These are phyloP conservation scores for Nepenthes alata DNA, from an alignment of 179 eudicot species.

Conservation along the genomic window DNA sequence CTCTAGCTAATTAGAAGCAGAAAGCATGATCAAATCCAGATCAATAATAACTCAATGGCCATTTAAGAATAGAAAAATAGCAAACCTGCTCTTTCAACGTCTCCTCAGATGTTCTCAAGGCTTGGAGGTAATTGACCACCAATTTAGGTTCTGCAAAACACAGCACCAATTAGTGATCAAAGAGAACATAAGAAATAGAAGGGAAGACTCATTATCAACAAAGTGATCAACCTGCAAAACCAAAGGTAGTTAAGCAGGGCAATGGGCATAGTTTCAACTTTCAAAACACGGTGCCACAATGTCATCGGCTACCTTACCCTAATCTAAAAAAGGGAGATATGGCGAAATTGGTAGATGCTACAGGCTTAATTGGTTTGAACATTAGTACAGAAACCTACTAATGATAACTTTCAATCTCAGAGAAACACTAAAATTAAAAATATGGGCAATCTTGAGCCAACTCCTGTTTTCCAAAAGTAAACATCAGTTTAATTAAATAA, in stretches of 20 bases:
- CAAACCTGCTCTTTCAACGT: conserved; percentile 81
- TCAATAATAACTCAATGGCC: not conserved
- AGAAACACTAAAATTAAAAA: too few species aligned
- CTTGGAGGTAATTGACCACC: conserved; percentile 65
- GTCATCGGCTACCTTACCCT: too few species aligned
- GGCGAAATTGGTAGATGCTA: too few species aligned
- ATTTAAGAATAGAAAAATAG: conserved; percentile 3
- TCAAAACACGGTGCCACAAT: too few species aligned
- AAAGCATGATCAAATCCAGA: conserved; percentile 2
- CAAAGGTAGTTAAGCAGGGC: not conserved
- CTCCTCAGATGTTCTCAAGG: conserved; percentile 77
- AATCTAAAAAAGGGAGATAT: too few species aligned
- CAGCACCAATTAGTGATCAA: not conserved
- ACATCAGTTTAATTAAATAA: too few species aligned
- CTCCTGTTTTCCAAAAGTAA: not conserved
- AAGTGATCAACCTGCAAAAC: not conserved
- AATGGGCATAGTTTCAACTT: too few species aligned
- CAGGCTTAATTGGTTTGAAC: too few species aligned
- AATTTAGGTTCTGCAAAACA: conserved; percentile 54
- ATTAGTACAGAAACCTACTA: too few species aligned
- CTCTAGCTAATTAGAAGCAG: conserved; percentile 48
- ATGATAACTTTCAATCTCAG: too few species aligned
- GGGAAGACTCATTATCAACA: not conserved
- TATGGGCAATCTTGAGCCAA: not conserved
- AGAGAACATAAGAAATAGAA: not conserved